Evolutionary conservation across 352 stramenopile species (phyloP), one percentile per base, ranked within the genome.

Genomic region (Phytophthora pistaciae): DNA sequence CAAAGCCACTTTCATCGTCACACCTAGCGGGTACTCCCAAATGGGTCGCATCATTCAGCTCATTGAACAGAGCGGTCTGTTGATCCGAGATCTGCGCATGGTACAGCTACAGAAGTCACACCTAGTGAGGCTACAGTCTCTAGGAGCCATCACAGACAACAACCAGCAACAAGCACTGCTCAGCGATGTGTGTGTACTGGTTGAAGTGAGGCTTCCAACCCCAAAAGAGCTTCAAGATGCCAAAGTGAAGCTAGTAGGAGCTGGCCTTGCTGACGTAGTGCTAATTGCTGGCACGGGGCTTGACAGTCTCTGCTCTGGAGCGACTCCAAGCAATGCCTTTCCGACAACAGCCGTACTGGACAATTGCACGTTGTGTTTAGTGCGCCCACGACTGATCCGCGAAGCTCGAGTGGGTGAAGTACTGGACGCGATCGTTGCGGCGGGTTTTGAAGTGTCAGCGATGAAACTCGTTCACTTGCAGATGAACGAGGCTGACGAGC

Each of bases 361-460:
- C 56, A 88, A 91, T 64, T 93, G 84, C 60, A 83, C 80, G 50
- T 49, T 92, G 48, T 93, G 85, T 59, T 42, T 94, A 3, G 27
- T 94, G 55, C 82, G 81, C 1, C 85, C 88, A 4, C 75, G 85
- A 36, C 79, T 95, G 64, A 13, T 93, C 11, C 79, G 79, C 16
- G 86, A 92, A 52, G 82, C 84, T 29, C 66, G 82, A 13, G 74
- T 87, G 1, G 94, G 95, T 13, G 74, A 86, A 13, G 83, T 99
- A 20, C 60, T 99, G 33, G 64, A 93, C 33, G 77, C 77, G 8
- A 96, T 99, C 44, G 33, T 97, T 23, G 60, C 54, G 8, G 72
- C 86, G 13, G 93, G 91, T 14, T 98, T 97, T 71, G 90, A 98
- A 53, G 73, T 99, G 16, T 97, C 92, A 20, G 95, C 94, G 1